These are phyloP conservation scores for Orbilia quercus DNA, from an alignment of 2,329 filamentous ascomycete genomes.

Conservation along the genomic window DNA sequence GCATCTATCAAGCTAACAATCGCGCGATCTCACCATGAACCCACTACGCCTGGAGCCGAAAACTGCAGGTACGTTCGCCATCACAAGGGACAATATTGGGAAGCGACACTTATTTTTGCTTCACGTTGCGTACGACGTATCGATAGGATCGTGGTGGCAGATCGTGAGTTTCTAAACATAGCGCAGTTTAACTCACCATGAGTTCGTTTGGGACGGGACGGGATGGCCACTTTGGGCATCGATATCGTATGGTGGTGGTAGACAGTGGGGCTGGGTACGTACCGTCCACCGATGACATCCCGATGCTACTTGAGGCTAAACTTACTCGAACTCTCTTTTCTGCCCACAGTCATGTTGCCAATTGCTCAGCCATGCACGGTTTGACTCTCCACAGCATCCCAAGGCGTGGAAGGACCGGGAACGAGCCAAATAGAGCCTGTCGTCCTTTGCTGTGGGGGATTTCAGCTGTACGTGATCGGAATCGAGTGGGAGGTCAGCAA, in stretches of 20 bases:
- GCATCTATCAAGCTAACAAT: background rate
- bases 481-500: conserved; percentile 41
- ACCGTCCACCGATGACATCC: background rate
- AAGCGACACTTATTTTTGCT: conserved; percentile 17
- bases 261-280: conserved; percentile 20
- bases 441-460: conserved; percentile 20
- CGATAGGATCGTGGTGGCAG: conserved; percentile 12
- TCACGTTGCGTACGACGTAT: background rate
- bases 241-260: background rate
- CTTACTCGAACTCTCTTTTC: conserved; percentile 23
- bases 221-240: conserved; percentile 2
- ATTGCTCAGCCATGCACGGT: conserved; percentile 52
- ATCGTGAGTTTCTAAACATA: conserved; percentile 45
- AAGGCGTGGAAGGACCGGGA: no score
- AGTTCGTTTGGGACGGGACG: conserved; percentile 17
- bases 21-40: conserved; percentile 25
- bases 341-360: background rate
- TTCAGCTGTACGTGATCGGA: conserved; percentile 22
- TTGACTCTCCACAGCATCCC: conserved; percentile 28
- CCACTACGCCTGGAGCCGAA: conserved; percentile 12
- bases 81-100: conserved; percentile 12
- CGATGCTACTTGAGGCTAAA: conserved; percentile 40
- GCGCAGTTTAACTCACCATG: conserved; percentile 22
- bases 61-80: conserved; percentile 45
- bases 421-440: conserved; percentile 5